Conservation (phyloP, 202 grass and related monocot species). For the Eragrostis tef region DNA sequence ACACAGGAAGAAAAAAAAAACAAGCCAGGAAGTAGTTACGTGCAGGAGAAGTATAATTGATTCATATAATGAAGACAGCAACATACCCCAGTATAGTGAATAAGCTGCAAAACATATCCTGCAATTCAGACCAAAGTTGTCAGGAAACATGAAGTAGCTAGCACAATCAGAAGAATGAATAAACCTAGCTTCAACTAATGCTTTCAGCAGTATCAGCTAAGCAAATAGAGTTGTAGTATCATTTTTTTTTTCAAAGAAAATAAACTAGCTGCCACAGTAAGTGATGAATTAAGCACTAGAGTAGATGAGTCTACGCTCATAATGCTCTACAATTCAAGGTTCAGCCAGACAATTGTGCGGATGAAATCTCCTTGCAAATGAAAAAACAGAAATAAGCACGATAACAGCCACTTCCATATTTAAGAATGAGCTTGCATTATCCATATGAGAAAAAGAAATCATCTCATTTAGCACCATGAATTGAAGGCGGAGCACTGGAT, state of each 20-base stretch:
- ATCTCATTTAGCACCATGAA: neutral
- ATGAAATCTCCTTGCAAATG: slow-evolving; percentile 10
- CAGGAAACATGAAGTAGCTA: slow-evolving; percentile 44
- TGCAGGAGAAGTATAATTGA: slow-evolving; percentile 24
- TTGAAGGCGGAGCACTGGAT: neutral
- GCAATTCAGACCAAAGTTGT: slow-evolving; percentile 48
- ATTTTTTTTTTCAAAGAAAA: slow-evolving; percentile 16
- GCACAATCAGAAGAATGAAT: slow-evolving; percentile 12
- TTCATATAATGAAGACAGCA: slow-evolving; percentile 35
- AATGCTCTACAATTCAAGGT: neutral
- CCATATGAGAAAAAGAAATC: neutral
- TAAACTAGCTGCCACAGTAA: neutral
- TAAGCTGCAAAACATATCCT: slow-evolving; percentile 99
- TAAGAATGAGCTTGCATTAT: neutral
- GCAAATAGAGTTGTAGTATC: slow-evolving; percentile 18
- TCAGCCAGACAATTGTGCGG: neutral
- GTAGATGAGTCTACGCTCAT: neutral
- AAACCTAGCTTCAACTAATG: neutral
- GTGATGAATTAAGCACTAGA: neutral
- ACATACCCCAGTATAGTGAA: slow-evolving; percentile 91
- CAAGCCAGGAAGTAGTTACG: slow-evolving; percentile 14
- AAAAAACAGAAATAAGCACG: neutral
- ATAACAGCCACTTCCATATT: slow-evolving; percentile 16
- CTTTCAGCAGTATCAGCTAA: neutral
- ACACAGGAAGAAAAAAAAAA: slow-evolving; percentile 4